These are phyloP conservation scores for Zymoseptoria tritici DNA, from an alignment of 2,329 filamentous ascomycete genomes.

Conservation along the genomic window DNA sequence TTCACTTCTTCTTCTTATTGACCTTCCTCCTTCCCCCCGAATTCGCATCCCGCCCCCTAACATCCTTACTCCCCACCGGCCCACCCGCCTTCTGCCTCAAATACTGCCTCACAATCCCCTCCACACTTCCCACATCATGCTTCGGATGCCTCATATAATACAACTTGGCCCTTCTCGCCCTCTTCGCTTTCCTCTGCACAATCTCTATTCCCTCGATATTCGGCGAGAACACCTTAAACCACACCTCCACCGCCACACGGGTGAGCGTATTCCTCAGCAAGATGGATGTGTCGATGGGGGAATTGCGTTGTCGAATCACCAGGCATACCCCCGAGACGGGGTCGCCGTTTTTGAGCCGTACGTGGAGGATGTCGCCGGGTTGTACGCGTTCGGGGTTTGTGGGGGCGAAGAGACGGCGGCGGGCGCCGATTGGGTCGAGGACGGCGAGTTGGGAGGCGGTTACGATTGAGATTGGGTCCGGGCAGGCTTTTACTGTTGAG, in stretches of 20 bases:
- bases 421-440: constrained; percentile 79
- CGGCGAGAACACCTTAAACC: constrained; percentile 90
- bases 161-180: constrained; percentile 76
- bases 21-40: constrained; percentile 26
- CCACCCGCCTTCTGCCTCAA: constrained; percentile 45
- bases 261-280: constrained; percentile 80
- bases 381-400: constrained; percentile 71
- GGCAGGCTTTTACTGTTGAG: constrained; percentile 49
- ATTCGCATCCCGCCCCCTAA: constrained; percentile 25
- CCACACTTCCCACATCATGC: constrained; percentile 81
- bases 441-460: constrained; percentile 60
- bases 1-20: constrained; percentile 19
- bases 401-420: constrained; percentile 71
- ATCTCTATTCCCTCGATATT: constrained; percentile 87
- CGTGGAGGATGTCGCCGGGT: constrained; percentile 83
- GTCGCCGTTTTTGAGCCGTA: constrained; percentile 76
- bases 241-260: constrained; percentile 88
- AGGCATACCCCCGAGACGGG: constrained; percentile 85
- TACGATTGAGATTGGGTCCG: constrained; percentile 62
- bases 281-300: constrained; percentile 74
- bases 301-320: constrained; percentile 70
- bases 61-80: constrained; percentile 17
- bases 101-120: constrained; percentile 67
- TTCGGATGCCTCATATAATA: constrained; percentile 85
- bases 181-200: constrained; percentile 76